phyloP scores from a whole-genome alignment of 768 basidiomycete species.

The Agrocybe praecox region DNA sequence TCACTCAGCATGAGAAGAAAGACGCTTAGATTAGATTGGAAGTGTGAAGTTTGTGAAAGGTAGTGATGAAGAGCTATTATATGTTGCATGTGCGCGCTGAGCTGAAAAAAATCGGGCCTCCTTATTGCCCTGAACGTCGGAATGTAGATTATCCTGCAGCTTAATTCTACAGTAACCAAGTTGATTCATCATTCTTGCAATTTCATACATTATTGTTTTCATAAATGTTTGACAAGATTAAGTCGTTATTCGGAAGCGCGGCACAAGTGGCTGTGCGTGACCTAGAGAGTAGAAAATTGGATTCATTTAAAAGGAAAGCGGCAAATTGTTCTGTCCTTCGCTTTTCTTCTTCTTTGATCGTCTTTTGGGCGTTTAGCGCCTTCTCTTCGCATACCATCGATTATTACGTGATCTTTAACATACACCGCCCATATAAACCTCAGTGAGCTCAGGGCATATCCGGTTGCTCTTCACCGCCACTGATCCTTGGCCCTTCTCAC shows the following conservation, averaged over 20 bases:
- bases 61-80: not conserved
- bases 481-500: conserved; percentile 11
- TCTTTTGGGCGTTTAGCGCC: conserved; percentile 13
- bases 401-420: conserved; percentile 25
- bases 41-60: not conserved
- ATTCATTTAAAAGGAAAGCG: conserved; percentile 2
- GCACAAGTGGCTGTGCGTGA: conserved; percentile 24
- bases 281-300: conserved; percentile 12
- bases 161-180: not conserved
- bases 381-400: conserved; percentile 18
- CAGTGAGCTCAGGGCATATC: conserved; percentile 13
- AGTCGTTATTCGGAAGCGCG: conserved; percentile 15
- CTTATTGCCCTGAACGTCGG: conserved; percentile 7
- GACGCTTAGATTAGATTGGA: conserved; percentile 3
- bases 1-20: conserved; percentile 11
- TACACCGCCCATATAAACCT: conserved; percentile 17
- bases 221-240: conserved; percentile 18
- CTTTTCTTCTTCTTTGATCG: conserved; percentile 13
- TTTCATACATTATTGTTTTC: conserved; percentile 13
- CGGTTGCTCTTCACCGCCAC: conserved; percentile 15
- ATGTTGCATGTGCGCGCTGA: not conserved
- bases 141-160: not conserved
- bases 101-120: not conserved
- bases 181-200: conserved; percentile 16
- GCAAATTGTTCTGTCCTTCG: conserved; percentile 12